Base-by-base conservation (phyloP, 1,139 yeast genomes). In the Trichomonascaceae sp. region DNA sequence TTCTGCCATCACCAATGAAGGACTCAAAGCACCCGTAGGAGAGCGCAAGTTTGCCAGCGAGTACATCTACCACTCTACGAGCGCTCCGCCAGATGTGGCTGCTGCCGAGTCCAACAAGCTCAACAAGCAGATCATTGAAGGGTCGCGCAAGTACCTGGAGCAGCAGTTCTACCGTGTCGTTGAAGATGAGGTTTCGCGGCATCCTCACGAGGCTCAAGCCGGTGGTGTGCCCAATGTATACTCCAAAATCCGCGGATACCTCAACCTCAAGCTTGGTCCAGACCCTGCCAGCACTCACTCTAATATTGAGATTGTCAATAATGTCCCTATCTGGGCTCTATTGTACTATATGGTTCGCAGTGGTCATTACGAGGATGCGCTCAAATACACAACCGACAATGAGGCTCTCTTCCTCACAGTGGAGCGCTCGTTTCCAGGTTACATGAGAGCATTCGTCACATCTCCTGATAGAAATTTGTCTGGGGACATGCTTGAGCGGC, bases 301-400 rank as follows among this genome's bases (percentile, higher is more conserved):
- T 6, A 67, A 69, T 38, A 46, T 77, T 33, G 69, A 76, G 26
- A 60, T 75, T 38, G 75, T 84, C 17, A 87, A 89, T 56, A 87
- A 87, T 9, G 65, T 72, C 1, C 97, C 97, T 3, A 71, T 89
- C 15, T 89, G 98, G 98, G 94, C 95, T 0, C 61, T 85, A 34
- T 60, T 89, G 4, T 92, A 79, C 52, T 87, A 81, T 55, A 64
- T 89, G 45, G 57, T 89, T 37, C 74, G 98, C 49, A 75, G 89
- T 5, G 98, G 98, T 2, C 71, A 79, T 44, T 62, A 72, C 41
- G 61, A 71, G 28, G 98, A 87, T 43, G 95, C 94, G 0, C 61
- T 79, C 29, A 76, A 73, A 32, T 67, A 71, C 28, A 65, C 72
- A 2, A 49, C 62, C 9, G 67, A 69, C 40, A 65, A 68, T 42